Conservation (phyloP, 441 rosid species). For the Pelargonium cotyledonis region DNA sequence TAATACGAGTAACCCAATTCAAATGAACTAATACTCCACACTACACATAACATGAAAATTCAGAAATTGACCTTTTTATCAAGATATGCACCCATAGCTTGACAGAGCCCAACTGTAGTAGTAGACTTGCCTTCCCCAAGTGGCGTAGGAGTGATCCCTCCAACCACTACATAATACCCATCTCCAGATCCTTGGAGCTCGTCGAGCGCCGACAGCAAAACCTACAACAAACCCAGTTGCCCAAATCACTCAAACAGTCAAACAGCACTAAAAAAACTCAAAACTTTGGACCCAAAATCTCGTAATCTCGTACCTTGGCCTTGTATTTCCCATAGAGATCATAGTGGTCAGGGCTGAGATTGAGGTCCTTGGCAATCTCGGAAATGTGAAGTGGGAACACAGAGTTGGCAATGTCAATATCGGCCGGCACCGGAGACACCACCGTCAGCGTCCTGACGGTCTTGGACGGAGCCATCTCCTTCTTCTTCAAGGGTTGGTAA, state of each 20-base stretch:
- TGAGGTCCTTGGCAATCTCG: slow-evolving; percentile 73
- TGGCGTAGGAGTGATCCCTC: slow-evolving; percentile 98
- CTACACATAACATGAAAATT: neutral
- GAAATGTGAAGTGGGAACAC: slow-evolving; percentile 79
- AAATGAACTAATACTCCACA: neutral
- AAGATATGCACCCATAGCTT: slow-evolving; percentile 90
- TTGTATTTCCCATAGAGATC: slow-evolving; percentile 94
- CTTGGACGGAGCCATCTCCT: slow-evolving; percentile 46
- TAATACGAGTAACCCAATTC: neutral
- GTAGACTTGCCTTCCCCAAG: slow-evolving; percentile 99
- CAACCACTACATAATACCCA: slow-evolving; percentile 93
- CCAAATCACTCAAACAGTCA: slow-evolving; percentile 8
- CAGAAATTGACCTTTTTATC: slow-evolving; percentile 58
- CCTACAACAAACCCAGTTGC: slow-evolving; percentile 30
- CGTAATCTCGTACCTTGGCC: slow-evolving; percentile 59
- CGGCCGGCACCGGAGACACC: slow-evolving; percentile 87
- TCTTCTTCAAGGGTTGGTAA: neutral
- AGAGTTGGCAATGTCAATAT: slow-evolving; percentile 88
- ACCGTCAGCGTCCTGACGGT: slow-evolving; percentile 61
- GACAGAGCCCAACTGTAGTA: slow-evolving; percentile 93
- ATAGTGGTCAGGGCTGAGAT: slow-evolving; percentile 61
- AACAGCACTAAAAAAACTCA: neutral
- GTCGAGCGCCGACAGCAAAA: slow-evolving; percentile 67
- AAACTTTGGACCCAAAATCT: neutral
- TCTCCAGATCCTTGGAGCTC: slow-evolving; percentile 64